These are phyloP conservation scores for Ilex asprella DNA, from an alignment of 257 asterid genomes.

Conservation along the genomic window DNA sequence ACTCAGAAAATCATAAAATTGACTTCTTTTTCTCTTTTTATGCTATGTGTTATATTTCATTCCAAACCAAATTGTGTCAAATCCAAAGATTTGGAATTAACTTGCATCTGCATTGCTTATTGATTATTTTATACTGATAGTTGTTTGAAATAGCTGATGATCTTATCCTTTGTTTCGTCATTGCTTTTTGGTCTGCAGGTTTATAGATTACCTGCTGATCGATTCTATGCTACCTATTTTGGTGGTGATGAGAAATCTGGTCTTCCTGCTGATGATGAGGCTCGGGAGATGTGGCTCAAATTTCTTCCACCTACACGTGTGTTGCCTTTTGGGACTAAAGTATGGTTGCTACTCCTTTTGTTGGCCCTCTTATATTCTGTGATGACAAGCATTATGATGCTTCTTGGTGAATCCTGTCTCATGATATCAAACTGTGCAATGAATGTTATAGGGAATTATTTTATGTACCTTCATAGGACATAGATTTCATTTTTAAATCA, in stretches of 20 bases:
- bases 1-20: too few species aligned
- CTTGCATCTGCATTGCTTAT: slow-evolving; percentile 1
- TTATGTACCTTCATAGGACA: too few species aligned
- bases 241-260: slow-evolving; percentile 91
- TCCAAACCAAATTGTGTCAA: too few species aligned
- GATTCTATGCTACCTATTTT: slow-evolving; percentile 91
- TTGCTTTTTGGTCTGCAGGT: slow-evolving; percentile 32
- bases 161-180: background rate
- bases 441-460: too few species aligned
- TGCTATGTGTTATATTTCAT: background rate
- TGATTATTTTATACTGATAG: background rate
- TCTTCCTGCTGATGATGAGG: slow-evolving; percentile 85
- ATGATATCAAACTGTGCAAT: background rate
- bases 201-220: slow-evolving; percentile 55
- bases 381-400: too few species aligned
- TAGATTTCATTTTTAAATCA: too few species aligned
- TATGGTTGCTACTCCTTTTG: slow-evolving; percentile 24
- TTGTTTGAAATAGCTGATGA: background rate
- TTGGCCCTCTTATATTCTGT: background rate
- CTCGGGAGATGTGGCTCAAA: slow-evolving; percentile 80
- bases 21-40: too few species aligned
- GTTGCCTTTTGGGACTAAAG: slow-evolving; percentile 90
- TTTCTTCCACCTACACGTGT: slow-evolving; percentile 70
- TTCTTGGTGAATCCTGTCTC: too few species aligned
- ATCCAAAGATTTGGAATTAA: background rate